Percentiles rank a stretch among this genome's conserved stretches.
Conservation (phyloP, 805 yeast genomes). For the Lachancea sp. region DNA sequence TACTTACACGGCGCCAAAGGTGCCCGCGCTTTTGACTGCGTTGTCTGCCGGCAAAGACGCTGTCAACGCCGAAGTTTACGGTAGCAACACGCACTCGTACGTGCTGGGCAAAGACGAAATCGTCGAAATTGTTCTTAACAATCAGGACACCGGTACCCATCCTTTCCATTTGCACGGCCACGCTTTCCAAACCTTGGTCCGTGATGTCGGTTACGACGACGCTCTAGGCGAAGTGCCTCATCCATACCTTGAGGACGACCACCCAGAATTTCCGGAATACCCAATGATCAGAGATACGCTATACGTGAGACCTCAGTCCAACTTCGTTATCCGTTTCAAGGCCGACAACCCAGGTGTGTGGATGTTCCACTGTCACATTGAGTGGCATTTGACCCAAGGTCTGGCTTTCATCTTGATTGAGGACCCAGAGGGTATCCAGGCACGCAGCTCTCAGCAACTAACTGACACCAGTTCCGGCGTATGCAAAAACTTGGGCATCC, state of each 20-base stretch:
- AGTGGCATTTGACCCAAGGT: slow-evolving; percentile 97
- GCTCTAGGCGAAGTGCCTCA: slow-evolving; percentile 44
- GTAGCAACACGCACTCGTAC: slow-evolving; percentile 70
- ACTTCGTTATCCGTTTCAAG: slow-evolving; percentile 76
- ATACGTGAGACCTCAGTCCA: slow-evolving; percentile 75
- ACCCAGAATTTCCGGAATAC: slow-evolving; percentile 51
- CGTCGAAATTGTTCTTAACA: slow-evolving; percentile 78
- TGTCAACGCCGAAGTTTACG: slow-evolving; percentile 54
- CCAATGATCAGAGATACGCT: slow-evolving; percentile 85
- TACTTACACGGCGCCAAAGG: slow-evolving; percentile 72
- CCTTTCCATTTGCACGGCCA: slow-evolving; percentile 97
- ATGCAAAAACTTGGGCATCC: slow-evolving; percentile 53
- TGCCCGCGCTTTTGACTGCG: slow-evolving; percentile 80
- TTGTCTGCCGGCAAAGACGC: slow-evolving; percentile 56
- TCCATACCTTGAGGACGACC: slow-evolving; percentile 47
- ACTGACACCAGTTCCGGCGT: slow-evolving; percentile 53
- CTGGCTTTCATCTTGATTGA: slow-evolving; percentile 75
- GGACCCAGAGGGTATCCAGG: slow-evolving; percentile 69
- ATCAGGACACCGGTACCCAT: slow-evolving; percentile 85
- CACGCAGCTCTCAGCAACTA: slow-evolving; percentile 45
- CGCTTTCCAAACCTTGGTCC: slow-evolving; percentile 70
- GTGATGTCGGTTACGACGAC: slow-evolving; percentile 57
- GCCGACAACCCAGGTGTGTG: slow-evolving; percentile 97
- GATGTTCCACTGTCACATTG: slow-evolving; percentile 98
- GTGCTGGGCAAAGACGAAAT: slow-evolving; percentile 52